These are phyloP conservation scores for Groenewaldozyma auringiensis DNA, from an alignment of 1,139 yeast genomes.

Conservation along the genomic window DNA sequence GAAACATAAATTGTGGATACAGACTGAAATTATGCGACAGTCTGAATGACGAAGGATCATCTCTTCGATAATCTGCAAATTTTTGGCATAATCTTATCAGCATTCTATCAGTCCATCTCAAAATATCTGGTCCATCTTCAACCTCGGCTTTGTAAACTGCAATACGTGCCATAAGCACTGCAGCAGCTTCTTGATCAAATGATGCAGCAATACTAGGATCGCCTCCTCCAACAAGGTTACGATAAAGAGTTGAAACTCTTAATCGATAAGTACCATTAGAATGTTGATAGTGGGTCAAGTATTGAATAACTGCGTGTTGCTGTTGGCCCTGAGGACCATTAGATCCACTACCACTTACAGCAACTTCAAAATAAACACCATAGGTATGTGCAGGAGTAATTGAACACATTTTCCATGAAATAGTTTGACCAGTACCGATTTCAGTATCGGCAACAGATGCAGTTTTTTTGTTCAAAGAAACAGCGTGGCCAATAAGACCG, in stretches of 20 bases:
- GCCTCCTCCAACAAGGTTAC: constrained; percentile 48
- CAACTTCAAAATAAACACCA: constrained; percentile 81
- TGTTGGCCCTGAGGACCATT: constrained; percentile 73
- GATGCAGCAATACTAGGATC: constrained; percentile 48
- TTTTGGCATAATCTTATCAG: constrained; percentile 77
- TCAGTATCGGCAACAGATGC: constrained; percentile 82
- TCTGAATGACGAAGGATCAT: constrained; percentile 67
- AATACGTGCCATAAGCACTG: constrained; percentile 89
- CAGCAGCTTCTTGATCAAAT: constrained; percentile 99
- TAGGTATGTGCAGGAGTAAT: constrained; percentile 84
- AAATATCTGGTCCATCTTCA: constrained; percentile 59
- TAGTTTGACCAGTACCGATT: constrained; percentile 89
- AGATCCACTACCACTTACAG: constrained; percentile 33
- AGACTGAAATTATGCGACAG: constrained; percentile 70
- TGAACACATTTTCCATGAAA: constrained; percentile 79
- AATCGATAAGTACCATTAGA: constrained; percentile 57
- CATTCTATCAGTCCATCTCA: constrained; percentile 81
- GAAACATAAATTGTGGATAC: constrained; percentile 95
- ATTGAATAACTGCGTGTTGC: constrained; percentile 66
- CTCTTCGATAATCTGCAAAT: constrained; percentile 81
- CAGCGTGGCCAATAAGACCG: constrained; percentile 91
- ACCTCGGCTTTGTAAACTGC: constrained; percentile 84
- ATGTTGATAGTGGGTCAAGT: constrained; percentile 69
- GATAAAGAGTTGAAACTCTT: constrained; percentile 83
- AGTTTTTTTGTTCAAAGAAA: constrained; percentile 47